Evolutionary conservation across 23 red algal species (phyloP).

Genomic region (Gracilaria vermiculophylla): DNA sequence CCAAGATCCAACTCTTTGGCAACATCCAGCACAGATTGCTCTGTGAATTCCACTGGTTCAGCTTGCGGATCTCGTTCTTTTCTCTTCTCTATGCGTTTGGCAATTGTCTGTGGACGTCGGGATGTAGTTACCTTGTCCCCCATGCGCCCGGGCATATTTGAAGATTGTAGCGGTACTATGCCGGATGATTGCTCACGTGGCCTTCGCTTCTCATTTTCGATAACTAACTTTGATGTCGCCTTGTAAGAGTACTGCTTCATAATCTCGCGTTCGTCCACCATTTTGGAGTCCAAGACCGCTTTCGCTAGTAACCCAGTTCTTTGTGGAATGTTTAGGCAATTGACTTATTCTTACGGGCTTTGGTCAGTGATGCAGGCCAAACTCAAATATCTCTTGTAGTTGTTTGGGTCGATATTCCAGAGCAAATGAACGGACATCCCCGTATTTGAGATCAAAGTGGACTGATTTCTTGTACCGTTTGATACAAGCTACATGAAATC

Average conservation of each 20-base stretch:
- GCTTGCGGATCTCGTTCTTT: not conserved
- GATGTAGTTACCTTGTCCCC: constrained; percentile 53
- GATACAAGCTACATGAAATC: too few species aligned
- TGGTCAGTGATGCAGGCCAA: too few species aligned
- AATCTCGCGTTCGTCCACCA: constrained; percentile 58
- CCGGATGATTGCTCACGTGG: constrained; percentile 29
- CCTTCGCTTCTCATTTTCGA: constrained; percentile 52
- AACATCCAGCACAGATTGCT: constrained; percentile 51
- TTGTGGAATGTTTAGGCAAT: too few species aligned
- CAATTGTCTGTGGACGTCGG: constrained; percentile 6
- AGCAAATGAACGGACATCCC: too few species aligned
- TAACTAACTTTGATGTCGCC: constrained; percentile 78
- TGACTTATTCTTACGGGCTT: too few species aligned
- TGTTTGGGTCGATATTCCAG: too few species aligned
- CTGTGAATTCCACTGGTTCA: not conserved
- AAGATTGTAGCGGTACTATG: constrained; percentile 50
- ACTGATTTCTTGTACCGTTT: too few species aligned
- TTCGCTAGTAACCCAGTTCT: too few species aligned
- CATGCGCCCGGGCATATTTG: constrained; percentile 68
- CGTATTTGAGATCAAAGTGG: too few species aligned
- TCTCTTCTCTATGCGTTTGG: not conserved
- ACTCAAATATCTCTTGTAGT: too few species aligned
- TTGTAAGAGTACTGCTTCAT: constrained; percentile 84
- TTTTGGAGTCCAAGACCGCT: not conserved
- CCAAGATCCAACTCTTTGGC: constrained; percentile 70